Evolutionary conservation across 371 early-diverging fungal species (phyloP).

Genomic region (Dipsacomyces acuminosporus): DNA sequence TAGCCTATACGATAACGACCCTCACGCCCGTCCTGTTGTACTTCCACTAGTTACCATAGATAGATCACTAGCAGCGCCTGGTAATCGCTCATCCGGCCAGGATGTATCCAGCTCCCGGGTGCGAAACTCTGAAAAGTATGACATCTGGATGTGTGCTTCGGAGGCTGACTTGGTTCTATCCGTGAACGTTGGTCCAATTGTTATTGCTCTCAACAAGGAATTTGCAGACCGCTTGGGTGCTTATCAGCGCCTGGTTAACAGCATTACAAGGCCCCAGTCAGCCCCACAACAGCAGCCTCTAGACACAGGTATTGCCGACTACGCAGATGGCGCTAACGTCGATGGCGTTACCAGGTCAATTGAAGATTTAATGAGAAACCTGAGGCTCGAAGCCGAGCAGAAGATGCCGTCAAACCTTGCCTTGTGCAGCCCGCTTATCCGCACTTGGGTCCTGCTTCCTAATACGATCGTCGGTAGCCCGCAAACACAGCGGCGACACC

Average conservation of each 20-base stretch:
- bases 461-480: conserved; percentile 3
- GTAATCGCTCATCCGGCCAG: too few relatives aligned
- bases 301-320: not conserved
- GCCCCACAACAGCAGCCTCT: too few relatives aligned
- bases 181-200: conserved; percentile 30
- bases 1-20: conserved; percentile 38
- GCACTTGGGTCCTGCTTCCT: conserved; percentile 39
- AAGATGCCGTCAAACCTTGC: conserved; percentile 34
- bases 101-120: not conserved
- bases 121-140: conserved; percentile 18
- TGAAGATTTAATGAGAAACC: conserved; percentile 36
- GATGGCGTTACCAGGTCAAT: conserved; percentile 22
- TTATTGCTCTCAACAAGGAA: conserved; percentile 30
- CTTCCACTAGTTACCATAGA: conserved; percentile 25
- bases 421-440: conserved; percentile 41
- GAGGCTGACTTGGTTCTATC: conserved; percentile 21
- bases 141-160: conserved; percentile 27
- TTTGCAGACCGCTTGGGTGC: conserved; percentile 23
- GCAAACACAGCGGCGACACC: conserved; percentile 9
- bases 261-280: not conserved
- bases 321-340: not conserved
- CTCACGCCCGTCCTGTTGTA: conserved; percentile 27
- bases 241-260: conserved; percentile 19
- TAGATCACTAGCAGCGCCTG: conserved; percentile 7
- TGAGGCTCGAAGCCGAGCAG: conserved; percentile 19